A percentile compares a stretch with the other conserved stretches of the same genome.
phyloP scores from a whole-genome alignment of 177 flowering plant genomes.

The Telopea speciosissima region DNA sequence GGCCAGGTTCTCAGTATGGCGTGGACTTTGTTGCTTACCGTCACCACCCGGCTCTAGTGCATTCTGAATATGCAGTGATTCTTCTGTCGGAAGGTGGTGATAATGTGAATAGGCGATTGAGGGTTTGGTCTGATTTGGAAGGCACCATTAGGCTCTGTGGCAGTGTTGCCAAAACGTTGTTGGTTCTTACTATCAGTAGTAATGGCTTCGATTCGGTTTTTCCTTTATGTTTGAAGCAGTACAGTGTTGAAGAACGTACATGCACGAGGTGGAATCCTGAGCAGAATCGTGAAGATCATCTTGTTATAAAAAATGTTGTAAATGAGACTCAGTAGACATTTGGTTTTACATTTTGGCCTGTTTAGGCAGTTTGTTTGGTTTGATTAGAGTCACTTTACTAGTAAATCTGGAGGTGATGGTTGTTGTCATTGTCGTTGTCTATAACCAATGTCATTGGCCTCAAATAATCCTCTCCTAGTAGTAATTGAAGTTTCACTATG shows the following conservation, averaged over 20 bases:
- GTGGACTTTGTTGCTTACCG: constrained; percentile 70
- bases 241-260: constrained; percentile 39
- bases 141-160: constrained; percentile 52
- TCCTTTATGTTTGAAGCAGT: constrained; percentile 34
- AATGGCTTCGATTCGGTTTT: constrained; percentile 16
- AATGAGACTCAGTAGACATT: too few species aligned
- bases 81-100: constrained; percentile 35
- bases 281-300: constrained; percentile 34
- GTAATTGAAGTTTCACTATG: too few species aligned
- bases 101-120: constrained; percentile 31
- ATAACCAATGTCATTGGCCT: too few species aligned
- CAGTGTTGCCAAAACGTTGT: constrained; percentile 60
- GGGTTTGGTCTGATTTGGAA: constrained; percentile 58
- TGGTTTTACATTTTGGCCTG: too few species aligned
- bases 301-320: neutral
- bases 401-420: too few species aligned
- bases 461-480: too few species aligned
- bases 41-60: constrained; percentile 65
- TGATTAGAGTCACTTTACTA: too few species aligned
- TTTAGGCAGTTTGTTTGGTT: too few species aligned
- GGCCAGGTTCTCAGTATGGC: constrained; percentile 61
- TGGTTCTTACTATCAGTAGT: constrained; percentile 30
- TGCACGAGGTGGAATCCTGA: constrained; percentile 61
- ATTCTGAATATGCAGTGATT: constrained; percentile 65
- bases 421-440: too few species aligned